Base-by-base conservation (phyloP, 2,329 filamentous ascomycete genomes). In the Shiraia sp. region DNA sequence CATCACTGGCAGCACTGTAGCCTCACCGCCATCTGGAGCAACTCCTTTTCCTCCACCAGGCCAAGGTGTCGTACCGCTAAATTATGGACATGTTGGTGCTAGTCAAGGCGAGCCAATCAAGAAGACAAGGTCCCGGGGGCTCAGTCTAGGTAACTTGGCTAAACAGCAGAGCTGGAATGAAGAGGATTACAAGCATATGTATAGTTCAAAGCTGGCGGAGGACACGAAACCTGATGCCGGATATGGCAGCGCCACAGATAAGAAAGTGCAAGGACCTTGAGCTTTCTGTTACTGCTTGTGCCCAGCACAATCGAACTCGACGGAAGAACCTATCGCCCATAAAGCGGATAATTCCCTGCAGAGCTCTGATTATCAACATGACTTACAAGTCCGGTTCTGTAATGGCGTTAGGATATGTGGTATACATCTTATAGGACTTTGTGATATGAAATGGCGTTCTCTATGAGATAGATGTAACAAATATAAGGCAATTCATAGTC, bases 171-270 rank as follows among this genome's bases (percentile, higher is more conserved):
- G 62, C 28, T 69, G 64, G 64, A 68, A 37, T 32, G 60, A 63
- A 44, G 60, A 68, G 47, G 66, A 69, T 25, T 56, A 54, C 40
- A 69, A 63, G 48, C 59, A 63, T 26, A 35, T 67, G 8, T 66
- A 57, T 32, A 66, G 49, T 37, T 47, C 51, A 4, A 44, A 47
- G 14, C 30, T 66, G 45, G 53, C 57, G 43, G 55, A 51, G 29
- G 50, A 54, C 15, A 55, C 53, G 2, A 54, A 58, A 24, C 46
- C 50, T 6, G 45, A 55, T 28, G 47, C 45, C 6, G 65, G 65
- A 1, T 68, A 69, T 45, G 48, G 46, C 12, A 57, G 55, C 14
- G 55, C 49, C 1, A 14, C 39, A 3, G 49, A 59, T 27, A 42
- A 42, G 28, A 42, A 42, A 33, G 23, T 22, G 7, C 32, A 35